Percentiles rank a stretch among this genome's conserved stretches.
Evolutionary conservation across 2,329 filamentous ascomycete genomes (phyloP).

Genomic region (Corniculantispora saksenae): DNA sequence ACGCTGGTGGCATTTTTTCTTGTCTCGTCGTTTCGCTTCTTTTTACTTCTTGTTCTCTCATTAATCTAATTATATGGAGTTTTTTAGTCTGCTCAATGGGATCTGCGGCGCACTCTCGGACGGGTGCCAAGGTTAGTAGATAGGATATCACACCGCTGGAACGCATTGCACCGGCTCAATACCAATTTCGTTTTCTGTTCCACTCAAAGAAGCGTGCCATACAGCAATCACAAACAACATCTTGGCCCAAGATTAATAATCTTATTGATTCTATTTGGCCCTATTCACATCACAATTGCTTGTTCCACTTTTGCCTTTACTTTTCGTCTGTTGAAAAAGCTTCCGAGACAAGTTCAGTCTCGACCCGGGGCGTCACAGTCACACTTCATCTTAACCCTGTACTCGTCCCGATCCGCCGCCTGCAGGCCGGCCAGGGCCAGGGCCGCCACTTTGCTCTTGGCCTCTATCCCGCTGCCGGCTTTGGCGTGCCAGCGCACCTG

Average conservation of each 20-base stretch:
- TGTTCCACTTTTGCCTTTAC: neutral
- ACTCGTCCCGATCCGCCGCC: constrained; percentile 54
- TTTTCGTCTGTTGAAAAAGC: neutral
- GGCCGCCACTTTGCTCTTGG: constrained; percentile 68
- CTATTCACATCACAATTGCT: neutral
- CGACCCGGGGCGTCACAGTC: constrained; percentile 50
- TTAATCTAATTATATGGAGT: neutral
- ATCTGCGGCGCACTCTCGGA: neutral
- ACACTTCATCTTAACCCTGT: constrained; percentile 62
- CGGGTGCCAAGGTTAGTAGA: neutral
- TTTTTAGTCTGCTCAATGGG: neutral
- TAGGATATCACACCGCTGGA: constrained; percentile 6
- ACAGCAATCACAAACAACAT: too few relatives aligned
- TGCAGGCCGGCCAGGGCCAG: constrained; percentile 53
- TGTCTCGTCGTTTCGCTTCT: too few relatives aligned
- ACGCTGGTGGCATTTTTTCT: neutral
- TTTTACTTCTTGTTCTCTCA: neutral
- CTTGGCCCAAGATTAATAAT: neutral
- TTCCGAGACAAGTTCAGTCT: neutral
- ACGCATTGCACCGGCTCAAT: constrained; percentile 7
- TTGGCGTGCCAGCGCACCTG: constrained; percentile 62
- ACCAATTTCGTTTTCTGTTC: constrained; percentile 10
- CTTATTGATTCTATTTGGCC: too few relatives aligned
- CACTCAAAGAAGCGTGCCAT: too few relatives aligned
- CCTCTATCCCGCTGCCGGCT: constrained; percentile 68